Evolutionary conservation across 2,329 filamentous ascomycete species (phyloP), one percentile per base, ranked within the genome.

Genomic region (Aspergillus nomiae): DNA sequence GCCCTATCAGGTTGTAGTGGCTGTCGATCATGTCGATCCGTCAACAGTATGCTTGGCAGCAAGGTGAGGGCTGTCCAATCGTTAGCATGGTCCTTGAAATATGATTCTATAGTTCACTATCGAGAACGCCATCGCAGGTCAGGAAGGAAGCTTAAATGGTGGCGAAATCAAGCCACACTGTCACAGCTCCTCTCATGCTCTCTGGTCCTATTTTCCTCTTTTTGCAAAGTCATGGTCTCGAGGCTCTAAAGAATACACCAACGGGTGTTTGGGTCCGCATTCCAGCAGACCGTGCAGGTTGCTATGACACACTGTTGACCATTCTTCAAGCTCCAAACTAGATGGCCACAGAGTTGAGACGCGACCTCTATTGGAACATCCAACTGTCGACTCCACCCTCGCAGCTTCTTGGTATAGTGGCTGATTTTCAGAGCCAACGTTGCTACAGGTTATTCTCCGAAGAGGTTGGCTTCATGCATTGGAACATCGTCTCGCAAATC

Each of bases 231-330:
- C n/a, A 14, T 21, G 38, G 14, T 34, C 19, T 28, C 34, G 24
- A 38, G 43, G n/a, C 30, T 48, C 38, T 34, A 26, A 50, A 32
- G 36, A 46, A 53, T 24, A 36, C 19, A 14, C 16, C 55, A 24
- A 50, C 45, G n/a, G 9, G 30, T 45, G 58, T 38, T 34, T 38
- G 32, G 63, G 56, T 62, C 68, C 63, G 63, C 68, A 70, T 70
- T 69, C 68, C 64, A 62, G 54, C 63, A 60, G 46, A 26, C 30
- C 64, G 65, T 66, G 59, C 63, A 62, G 61, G 65, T 67, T 70
- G 68, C 68, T 59, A 61, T 62, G 66, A 57, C 59, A 63, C 62
- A 30, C 16, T 43, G 19, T 38, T 55, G n/a, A 2, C 51, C 21
- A 48, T 48, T 24, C 14, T 6, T 16, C 10, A 5, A 28, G 21